A percentile compares a stretch with the other conserved stretches of the same genome.
These are phyloP conservation scores for Trichosanthes cucumerina DNA, from an alignment of 306 rosid genomes.

Conservation along the genomic window DNA sequence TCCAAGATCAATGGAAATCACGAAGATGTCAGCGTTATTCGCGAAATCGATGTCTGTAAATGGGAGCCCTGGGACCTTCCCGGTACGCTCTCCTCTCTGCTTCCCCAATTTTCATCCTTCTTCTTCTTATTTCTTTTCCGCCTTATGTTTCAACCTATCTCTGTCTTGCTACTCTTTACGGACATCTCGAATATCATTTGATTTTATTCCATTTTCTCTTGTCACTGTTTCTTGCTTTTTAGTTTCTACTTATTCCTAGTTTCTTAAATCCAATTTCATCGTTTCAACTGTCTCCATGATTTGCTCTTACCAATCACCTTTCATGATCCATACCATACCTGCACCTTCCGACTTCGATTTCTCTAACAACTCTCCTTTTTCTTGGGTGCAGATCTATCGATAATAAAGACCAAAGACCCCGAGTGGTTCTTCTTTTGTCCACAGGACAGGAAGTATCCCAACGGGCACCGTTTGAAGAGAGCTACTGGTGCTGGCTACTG, in stretches of 20 bases:
- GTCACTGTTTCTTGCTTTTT: background rate
- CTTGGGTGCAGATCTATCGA: conserved; percentile 46
- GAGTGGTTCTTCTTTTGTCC: conserved; percentile 99
- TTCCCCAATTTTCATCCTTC: background rate
- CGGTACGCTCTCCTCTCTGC: conserved; percentile 26
- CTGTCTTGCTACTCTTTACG: background rate
- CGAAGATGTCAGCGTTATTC: conserved; percentile 61
- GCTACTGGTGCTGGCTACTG: conserved; percentile 79
- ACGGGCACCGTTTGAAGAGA: conserved; percentile 78
- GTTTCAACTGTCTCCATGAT: background rate
- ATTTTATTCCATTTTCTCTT: conserved; percentile 1
- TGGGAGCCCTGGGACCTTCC: conserved; percentile 98
- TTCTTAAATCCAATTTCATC: background rate
- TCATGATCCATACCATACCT: background rate
- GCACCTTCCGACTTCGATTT: background rate
- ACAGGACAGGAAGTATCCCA: conserved; percentile 87
- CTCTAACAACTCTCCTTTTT: background rate
- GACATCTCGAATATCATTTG: background rate
- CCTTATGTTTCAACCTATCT: background rate
- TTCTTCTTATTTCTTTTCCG: background rate
- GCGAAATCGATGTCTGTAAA: conserved; percentile 90
- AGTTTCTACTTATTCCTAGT: background rate
- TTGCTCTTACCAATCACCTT: background rate
- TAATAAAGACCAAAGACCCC: conserved; percentile 60
- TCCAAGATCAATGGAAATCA: conserved; percentile 67